Conservation (phyloP, 2,329 filamentous ascomycete genomes). For the Penicillium sp. region DNA sequence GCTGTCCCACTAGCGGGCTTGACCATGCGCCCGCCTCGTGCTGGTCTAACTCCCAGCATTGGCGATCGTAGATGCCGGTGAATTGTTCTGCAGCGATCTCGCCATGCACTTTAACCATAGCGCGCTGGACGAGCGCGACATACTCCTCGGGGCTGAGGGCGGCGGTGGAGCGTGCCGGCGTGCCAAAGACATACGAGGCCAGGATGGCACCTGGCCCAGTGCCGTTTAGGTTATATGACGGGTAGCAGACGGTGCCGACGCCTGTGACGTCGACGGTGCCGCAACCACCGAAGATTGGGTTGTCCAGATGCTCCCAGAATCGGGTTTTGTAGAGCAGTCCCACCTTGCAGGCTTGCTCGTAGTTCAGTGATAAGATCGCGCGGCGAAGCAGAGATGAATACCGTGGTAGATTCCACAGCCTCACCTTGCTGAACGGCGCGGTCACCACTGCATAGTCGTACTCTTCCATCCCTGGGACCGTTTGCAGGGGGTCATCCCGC, state of each 20-base stretch:
- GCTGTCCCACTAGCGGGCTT: slow-evolving; percentile 64
- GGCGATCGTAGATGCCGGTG: slow-evolving; percentile 67
- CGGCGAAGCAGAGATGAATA: slow-evolving; percentile 56
- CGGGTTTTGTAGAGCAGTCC: slow-evolving; percentile 70
- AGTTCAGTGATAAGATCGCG: slow-evolving; percentile 56
- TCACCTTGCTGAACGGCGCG: slow-evolving; percentile 66
- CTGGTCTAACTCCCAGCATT: slow-evolving; percentile 68
- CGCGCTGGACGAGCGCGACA: slow-evolving; percentile 64
- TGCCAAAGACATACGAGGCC: slow-evolving; percentile 50
- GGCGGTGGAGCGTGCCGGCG: slow-evolving; percentile 26
- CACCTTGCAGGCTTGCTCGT: slow-evolving; percentile 59
- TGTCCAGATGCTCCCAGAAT: slow-evolving; percentile 59
- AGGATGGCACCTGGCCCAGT: slow-evolving; percentile 41
- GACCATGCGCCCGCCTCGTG: slow-evolving; percentile 68
- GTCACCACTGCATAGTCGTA: slow-evolving; percentile 72
- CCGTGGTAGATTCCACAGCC: slow-evolving; percentile 63
- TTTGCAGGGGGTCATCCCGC: slow-evolving; percentile 47
- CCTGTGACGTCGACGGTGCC: slow-evolving; percentile 35
- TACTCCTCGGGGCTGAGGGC: slow-evolving; percentile 49
- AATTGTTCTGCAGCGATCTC: slow-evolving; percentile 63
- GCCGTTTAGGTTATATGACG: slow-evolving; percentile 41
- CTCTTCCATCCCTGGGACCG: slow-evolving; percentile 51
- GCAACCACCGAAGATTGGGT: slow-evolving; percentile 64
- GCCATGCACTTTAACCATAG: slow-evolving; percentile 71
- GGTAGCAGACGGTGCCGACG: slow-evolving; percentile 41